Conservation (phyloP, 2,329 filamentous ascomycete species). For the Phialophora expanda region DNA sequence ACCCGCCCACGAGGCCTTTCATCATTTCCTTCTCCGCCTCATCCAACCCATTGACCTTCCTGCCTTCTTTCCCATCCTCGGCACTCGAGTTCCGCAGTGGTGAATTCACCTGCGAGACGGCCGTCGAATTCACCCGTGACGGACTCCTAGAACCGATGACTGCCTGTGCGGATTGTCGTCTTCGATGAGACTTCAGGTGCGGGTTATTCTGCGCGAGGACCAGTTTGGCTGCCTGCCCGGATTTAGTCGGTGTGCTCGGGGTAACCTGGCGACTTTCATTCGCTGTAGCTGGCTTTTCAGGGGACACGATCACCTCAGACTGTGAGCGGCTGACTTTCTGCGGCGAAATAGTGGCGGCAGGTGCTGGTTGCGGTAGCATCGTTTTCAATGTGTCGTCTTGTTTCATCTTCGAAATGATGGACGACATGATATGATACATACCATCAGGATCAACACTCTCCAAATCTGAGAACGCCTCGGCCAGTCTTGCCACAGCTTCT, state of each 20-base stretch:
- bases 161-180: constrained; percentile 60
- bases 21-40: constrained; percentile 46
- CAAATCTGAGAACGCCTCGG: constrained; percentile 82
- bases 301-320: neutral
- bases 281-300: constrained; percentile 17
- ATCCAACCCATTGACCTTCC: neutral
- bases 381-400: constrained; percentile 47
- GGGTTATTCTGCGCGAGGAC: constrained; percentile 82
- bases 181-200: constrained; percentile 78
- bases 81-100: constrained; percentile 54
- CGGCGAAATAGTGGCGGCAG: constrained; percentile 7
- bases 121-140: neutral
- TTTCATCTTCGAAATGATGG: constrained; percentile 74
- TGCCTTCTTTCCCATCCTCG: neutral
- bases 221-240: constrained; percentile 60
- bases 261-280: constrained; percentile 49
- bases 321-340: constrained; percentile 7
- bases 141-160: constrained; percentile 33
- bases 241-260: constrained; percentile 45
- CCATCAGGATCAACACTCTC: constrained; percentile 90
- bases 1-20: constrained; percentile 68
- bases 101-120: constrained; percentile 39
- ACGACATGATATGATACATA: constrained; percentile 80
- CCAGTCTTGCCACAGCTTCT: constrained; percentile 80
- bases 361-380: constrained; percentile 44